phyloP scores from a whole-genome alignment of 2,329 filamentous ascomycete genomes.

The Alternaria ethzedia region DNA sequence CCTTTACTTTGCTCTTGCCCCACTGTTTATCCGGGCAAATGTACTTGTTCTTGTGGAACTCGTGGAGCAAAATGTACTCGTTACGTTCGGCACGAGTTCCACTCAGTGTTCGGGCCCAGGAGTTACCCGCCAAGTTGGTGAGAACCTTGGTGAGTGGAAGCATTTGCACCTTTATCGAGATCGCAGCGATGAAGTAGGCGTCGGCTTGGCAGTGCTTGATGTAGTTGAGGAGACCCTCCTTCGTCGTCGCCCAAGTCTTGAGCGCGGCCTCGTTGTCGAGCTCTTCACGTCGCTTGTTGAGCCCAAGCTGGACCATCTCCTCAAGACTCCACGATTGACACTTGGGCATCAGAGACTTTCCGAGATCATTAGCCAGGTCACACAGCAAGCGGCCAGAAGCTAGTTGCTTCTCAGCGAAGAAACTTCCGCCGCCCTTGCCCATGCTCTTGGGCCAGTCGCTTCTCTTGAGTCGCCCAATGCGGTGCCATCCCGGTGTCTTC shows the following conservation, averaged over 20 bases:
- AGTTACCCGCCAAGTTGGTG: conserved; percentile 96
- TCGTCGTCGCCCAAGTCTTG: conserved; percentile 83
- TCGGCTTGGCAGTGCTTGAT: conserved; percentile 93
- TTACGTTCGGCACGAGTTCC: conserved; percentile 97
- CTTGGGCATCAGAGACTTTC: conserved; percentile 95
- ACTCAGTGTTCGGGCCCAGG: conserved; percentile 94
- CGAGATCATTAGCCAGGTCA: conserved; percentile 93
- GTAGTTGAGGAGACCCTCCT: conserved; percentile 89
- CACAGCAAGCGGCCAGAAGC: conserved; percentile 89
- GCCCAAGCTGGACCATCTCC: conserved; percentile 94
- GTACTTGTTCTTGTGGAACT: conserved; percentile 96
- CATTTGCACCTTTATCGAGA: conserved; percentile 89
- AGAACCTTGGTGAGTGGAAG: conserved; percentile 92
- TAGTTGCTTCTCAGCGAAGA: conserved; percentile 90
- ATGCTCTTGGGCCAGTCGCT: conserved; percentile 86
- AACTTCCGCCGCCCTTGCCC: conserved; percentile 83
- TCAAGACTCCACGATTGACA: conserved; percentile 98
- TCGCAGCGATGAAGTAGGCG: conserved; percentile 92
- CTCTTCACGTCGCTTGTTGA: conserved; percentile 78
- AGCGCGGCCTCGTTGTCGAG: conserved; percentile 87
- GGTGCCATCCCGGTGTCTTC: conserved; percentile 93
- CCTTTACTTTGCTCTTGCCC: conserved; percentile 75
- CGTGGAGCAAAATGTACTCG: conserved; percentile 97
- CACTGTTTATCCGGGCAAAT: conserved; percentile 95
- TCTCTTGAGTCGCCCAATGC: conserved; percentile 85